These are phyloP conservation scores for Xylariaceae sp. DNA, from an alignment of 2,329 filamentous ascomycete species.

Conservation along the genomic window DNA sequence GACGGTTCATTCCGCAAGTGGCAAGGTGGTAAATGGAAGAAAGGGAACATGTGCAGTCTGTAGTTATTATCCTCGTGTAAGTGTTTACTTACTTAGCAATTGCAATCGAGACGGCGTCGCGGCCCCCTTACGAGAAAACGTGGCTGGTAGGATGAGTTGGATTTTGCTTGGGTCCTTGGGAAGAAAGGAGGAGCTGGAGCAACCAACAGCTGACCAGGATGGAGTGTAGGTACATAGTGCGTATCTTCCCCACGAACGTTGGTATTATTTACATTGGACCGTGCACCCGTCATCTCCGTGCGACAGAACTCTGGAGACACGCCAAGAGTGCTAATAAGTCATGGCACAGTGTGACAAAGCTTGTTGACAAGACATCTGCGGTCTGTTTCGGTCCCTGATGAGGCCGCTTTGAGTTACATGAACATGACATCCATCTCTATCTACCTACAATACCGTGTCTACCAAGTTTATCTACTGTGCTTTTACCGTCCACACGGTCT, in stretches of 20 bases:
- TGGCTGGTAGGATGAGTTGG: slow-evolving; percentile 1
- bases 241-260: too few species aligned
- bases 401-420: too few species aligned
- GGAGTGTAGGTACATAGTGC: neutral
- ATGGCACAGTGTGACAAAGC: neutral
- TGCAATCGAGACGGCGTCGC: neutral
- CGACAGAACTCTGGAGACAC: neutral
- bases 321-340: neutral
- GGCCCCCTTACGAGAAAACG: neutral
- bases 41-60: neutral
- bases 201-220: neutral
- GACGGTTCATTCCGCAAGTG: slow-evolving; percentile 17
- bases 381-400: too few species aligned
- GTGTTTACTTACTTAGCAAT: slow-evolving; percentile 1
- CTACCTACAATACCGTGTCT: too few species aligned
- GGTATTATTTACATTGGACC: neutral
- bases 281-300: neutral
- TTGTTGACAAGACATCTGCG: neutral
- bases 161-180: neutral
- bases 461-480: too few species aligned
- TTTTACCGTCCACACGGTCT: too few species aligned
- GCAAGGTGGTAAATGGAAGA: slow-evolving; percentile 16
- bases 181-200: slow-evolving; percentile 5
- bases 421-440: too few species aligned
- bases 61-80: slow-evolving; percentile 7